phyloP scores from a whole-genome alignment of 1,284 basidiomycete genomes.

The Puccinia hordei region DNA sequence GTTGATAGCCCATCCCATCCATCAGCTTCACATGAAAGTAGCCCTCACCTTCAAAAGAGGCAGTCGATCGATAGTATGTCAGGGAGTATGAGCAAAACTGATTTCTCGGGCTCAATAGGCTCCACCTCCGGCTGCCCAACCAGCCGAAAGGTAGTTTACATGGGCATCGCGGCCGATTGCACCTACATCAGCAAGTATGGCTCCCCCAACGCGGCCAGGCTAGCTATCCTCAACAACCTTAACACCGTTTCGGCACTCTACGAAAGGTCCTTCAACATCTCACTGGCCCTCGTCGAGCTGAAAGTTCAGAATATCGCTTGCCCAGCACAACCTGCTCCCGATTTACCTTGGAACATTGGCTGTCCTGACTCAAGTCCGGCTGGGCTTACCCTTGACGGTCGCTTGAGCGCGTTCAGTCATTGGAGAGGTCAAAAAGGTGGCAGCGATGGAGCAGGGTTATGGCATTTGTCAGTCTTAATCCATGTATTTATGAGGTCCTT shows the following conservation, averaged over 20 bases:
- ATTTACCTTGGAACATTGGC: slow-evolving; percentile 56
- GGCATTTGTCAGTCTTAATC: slow-evolving; percentile 53
- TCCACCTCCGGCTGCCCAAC: slow-evolving; percentile 56
- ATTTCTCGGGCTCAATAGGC: slow-evolving; percentile 54
- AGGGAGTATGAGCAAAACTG: slow-evolving; percentile 57
- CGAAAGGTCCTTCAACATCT: slow-evolving; percentile 56
- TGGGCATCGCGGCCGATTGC: slow-evolving; percentile 58
- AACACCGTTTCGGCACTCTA: slow-evolving; percentile 57
- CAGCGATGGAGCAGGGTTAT: slow-evolving; percentile 56
- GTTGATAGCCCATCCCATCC: slow-evolving; percentile 63
- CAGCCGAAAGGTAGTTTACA: slow-evolving; percentile 55
- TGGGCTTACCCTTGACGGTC: slow-evolving; percentile 53
- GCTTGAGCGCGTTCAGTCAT: slow-evolving; percentile 56
- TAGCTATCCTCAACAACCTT: slow-evolving; percentile 55
- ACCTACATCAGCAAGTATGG: slow-evolving; percentile 55
- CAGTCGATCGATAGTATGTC: slow-evolving; percentile 57
- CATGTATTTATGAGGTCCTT: neutral
- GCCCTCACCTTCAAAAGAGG: slow-evolving; percentile 62
- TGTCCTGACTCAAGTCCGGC: slow-evolving; percentile 52
- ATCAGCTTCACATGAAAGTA: slow-evolving; percentile 53
- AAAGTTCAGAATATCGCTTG: slow-evolving; percentile 55
- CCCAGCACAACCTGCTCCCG: slow-evolving; percentile 52
- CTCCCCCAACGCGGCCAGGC: slow-evolving; percentile 39
- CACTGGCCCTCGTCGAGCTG: slow-evolving; percentile 57
- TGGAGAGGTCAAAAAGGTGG: slow-evolving; percentile 55